These are phyloP conservation scores for Mikania micrantha DNA, from an alignment of 129 eudicot species.

Conservation along the genomic window DNA sequence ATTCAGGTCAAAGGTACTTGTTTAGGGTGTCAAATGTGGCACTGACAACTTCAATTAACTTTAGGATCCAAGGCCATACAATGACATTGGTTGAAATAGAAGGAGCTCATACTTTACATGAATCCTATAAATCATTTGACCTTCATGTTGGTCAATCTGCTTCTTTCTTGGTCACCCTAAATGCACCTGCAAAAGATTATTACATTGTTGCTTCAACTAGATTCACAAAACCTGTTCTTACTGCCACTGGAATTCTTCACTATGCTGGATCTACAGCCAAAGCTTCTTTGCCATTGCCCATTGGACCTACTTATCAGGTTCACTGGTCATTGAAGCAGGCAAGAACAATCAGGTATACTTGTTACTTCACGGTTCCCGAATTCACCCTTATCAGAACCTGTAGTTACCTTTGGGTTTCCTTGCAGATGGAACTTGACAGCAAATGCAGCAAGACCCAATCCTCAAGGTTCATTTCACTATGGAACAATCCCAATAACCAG, in stretches of 20 bases:
- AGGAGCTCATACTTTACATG: not conserved
- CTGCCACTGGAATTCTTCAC: slow-evolving; percentile 52
- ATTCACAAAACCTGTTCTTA: slow-evolving; percentile 32
- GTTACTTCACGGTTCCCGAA: not conserved
- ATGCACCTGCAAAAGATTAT: not conserved
- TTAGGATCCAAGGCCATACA: not conserved
- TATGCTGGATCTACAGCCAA: slow-evolving; percentile 37
- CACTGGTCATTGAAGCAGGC: slow-evolving; percentile 97
- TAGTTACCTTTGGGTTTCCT: not conserved
- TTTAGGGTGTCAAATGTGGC: not conserved
- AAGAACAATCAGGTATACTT: slow-evolving; percentile 58
- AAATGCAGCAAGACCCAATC: slow-evolving; percentile 91
- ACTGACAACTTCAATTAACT: not conserved
- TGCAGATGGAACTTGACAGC: slow-evolving; percentile 84
- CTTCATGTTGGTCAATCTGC: not conserved
- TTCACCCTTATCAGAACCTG: not conserved
- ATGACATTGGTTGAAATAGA: not conserved
- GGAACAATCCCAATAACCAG: slow-evolving; percentile 49
- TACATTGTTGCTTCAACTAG: not conserved
- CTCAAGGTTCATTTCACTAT: slow-evolving; percentile 78
- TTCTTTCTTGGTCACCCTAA: not conserved
- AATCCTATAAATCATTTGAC: not conserved
- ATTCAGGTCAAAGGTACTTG: not conserved
- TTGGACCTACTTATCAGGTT: slow-evolving; percentile 54
- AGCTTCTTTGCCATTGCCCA: slow-evolving; percentile 52